phyloP scores from a whole-genome alignment of 345 rosid species.

The Rhodamnia argentea region DNA sequence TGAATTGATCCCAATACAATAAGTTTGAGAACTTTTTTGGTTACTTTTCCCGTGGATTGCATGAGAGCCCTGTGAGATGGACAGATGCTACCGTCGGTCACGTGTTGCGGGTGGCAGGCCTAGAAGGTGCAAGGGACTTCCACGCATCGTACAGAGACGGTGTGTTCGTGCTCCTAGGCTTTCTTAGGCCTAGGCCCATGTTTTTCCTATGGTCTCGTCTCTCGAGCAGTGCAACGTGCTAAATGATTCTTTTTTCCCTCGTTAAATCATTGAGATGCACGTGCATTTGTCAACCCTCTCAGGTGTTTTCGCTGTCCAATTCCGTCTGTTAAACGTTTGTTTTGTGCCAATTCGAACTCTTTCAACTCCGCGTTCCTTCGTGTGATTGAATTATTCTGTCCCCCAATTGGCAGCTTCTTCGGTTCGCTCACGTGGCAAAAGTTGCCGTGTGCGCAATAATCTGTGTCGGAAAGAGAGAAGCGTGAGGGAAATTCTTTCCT shows the following conservation, averaged over 20 bases:
- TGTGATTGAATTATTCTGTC: not conserved
- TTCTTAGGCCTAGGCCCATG: not conserved
- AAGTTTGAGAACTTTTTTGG: too few relatives aligned
- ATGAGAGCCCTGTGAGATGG: not conserved
- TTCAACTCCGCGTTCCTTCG: not conserved
- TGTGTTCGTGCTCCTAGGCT: not conserved
- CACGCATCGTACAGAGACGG: not conserved
- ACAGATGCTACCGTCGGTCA: not conserved
- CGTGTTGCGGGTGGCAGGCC: not conserved
- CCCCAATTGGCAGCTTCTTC: too few relatives aligned
- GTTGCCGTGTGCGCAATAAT: too few relatives aligned
- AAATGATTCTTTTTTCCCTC: not conserved
- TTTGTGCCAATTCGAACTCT: not conserved
- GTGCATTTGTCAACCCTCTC: not conserved
- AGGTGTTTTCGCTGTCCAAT: not conserved
- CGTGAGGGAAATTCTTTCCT: not conserved
- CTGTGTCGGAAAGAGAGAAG: not conserved
- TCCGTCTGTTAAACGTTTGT: not conserved
- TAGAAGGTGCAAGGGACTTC: not conserved
- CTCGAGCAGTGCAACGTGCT: not conserved
- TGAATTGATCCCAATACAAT: too few relatives aligned
- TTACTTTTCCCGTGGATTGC: too few relatives aligned
- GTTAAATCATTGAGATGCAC: not conserved
- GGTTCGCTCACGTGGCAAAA: too few relatives aligned
- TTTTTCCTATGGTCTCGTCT: not conserved